Evolutionary conservation across 441 rosid genomes (phyloP).

Genomic region (Geranium incanum): DNA sequence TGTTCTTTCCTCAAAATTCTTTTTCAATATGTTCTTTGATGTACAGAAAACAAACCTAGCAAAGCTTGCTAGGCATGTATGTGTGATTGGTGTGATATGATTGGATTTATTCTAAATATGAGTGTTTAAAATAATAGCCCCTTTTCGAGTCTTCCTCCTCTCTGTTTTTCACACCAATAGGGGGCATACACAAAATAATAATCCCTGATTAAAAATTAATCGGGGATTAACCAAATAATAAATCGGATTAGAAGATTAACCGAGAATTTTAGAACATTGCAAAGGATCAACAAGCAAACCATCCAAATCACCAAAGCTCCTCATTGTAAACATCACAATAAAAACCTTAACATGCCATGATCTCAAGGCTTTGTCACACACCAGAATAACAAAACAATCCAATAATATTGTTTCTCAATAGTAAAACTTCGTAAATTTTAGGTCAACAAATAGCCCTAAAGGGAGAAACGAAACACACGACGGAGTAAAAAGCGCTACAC

Average conservation of each 20-base stretch:
- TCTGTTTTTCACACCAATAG: too few species aligned
- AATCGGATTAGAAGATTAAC: too few species aligned
- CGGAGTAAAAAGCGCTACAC: background rate
- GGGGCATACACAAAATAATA: too few species aligned
- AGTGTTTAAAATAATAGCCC: too few species aligned
- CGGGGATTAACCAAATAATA: too few species aligned
- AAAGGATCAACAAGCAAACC: too few species aligned
- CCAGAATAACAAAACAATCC: background rate
- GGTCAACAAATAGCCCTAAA: background rate
- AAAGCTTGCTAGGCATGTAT: background rate
- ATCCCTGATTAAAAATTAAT: too few species aligned
- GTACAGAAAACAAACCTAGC: background rate
- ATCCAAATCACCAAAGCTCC: too few species aligned
- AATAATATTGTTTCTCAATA: background rate
- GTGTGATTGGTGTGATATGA: background rate
- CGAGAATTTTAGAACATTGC: too few species aligned
- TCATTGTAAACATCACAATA: background rate
- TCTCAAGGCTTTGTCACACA: background rate
- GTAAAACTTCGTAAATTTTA: background rate
- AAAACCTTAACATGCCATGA: background rate
- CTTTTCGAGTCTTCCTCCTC: too few species aligned
- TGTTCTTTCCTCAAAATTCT: background rate
- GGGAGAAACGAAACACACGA: background rate
- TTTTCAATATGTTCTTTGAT: background rate
- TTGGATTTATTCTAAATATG: background rate